Evolutionary conservation across 2,329 filamentous ascomycete species (phyloP), one percentile per base, ranked within the genome.

Genomic region (Aspergillus japonicus): DNA sequence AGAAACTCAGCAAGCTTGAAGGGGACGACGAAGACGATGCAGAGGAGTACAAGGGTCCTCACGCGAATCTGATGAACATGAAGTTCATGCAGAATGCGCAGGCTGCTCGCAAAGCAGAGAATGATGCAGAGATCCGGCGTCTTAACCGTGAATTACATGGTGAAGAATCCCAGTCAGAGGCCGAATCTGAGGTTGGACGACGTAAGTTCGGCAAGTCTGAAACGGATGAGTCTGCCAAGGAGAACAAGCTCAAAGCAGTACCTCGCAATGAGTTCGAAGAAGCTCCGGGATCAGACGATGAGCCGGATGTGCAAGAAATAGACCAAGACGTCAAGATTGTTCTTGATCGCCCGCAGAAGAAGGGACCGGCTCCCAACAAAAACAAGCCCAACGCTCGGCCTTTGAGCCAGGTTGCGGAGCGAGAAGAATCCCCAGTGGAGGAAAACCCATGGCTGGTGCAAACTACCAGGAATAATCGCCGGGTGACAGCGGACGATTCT

Each of bases 81-180:
- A 91, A 91, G 62, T 99, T 99, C 73, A 98, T 99, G 95, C 87
- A 89, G 69, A 92, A 89, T 66, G 91, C 92, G 1, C 93, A 97
- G 70, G 89, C 89, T 29, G 83, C 87, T 42, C 87, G 87, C 69
- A 92, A 89, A 74, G 86, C 89, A 63, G 85, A 87, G 59, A 97
- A 98, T 66, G 91, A 96, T 68, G 89, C 90, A 58, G 85, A 91
- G 58, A 79, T 91, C 12, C 83, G 80, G 73, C 82, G 87, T 66
- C 85, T 97, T 52, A 84, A 88, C 52, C 85, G 86, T 58, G 89
- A 94, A 51, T 80, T 97, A 23, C 81, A 81, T 53, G 83, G 82
- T 2, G 84, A 85, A 47, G 87, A 88, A 29, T 88, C 86, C 5
- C 81, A 85, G 57, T 75, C 74, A 4, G 71, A 75, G 39, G 80